Conservation (phyloP, 176 grass and related monocot genomes). For the Dactylis glomerata region DNA sequence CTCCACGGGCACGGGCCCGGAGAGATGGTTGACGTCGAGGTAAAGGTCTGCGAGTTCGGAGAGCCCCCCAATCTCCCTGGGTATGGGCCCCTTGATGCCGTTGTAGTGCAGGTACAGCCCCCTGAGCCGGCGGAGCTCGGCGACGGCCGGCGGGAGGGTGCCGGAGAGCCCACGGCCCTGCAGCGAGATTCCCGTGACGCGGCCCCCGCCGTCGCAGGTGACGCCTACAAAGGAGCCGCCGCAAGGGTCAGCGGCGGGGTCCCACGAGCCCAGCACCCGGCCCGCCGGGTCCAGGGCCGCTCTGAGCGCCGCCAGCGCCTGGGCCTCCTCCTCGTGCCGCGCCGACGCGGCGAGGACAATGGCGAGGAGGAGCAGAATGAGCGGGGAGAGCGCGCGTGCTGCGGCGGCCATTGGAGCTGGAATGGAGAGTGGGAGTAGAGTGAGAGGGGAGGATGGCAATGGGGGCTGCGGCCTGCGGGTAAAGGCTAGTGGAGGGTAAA, state of each 20-base stretch:
- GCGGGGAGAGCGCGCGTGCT: not conserved
- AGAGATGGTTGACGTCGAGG: constrained; percentile 79
- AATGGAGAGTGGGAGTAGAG: not conserved
- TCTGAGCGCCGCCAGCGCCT: constrained; percentile 61
- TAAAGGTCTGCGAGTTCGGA: constrained; percentile 73
- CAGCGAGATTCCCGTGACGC: constrained; percentile 65
- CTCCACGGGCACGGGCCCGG: constrained; percentile 62
- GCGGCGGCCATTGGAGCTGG: constrained; percentile 31
- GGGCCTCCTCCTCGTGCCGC: constrained; percentile 32
- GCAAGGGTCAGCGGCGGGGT: constrained; percentile 47
- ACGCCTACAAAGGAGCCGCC: constrained; percentile 56
- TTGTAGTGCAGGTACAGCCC: constrained; percentile 98
- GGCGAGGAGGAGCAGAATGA: not conserved
- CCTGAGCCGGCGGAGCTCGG: constrained; percentile 52
- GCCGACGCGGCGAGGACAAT: not conserved
- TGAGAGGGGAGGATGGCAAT: not conserved
- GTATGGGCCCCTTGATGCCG: constrained; percentile 64
- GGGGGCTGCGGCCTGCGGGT: not conserved
- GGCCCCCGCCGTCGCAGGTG: constrained; percentile 59
- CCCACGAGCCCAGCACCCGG: constrained; percentile 71
- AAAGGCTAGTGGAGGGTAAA: not conserved
- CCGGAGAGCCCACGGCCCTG: constrained; percentile 84
- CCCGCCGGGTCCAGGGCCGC: constrained; percentile 50
- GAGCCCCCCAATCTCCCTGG: constrained; percentile 66
- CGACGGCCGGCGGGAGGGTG: constrained; percentile 60